Evolutionary conservation across 805 yeast genomes (phyloP).

Genomic region (Teunomyces funiuensis): DNA sequence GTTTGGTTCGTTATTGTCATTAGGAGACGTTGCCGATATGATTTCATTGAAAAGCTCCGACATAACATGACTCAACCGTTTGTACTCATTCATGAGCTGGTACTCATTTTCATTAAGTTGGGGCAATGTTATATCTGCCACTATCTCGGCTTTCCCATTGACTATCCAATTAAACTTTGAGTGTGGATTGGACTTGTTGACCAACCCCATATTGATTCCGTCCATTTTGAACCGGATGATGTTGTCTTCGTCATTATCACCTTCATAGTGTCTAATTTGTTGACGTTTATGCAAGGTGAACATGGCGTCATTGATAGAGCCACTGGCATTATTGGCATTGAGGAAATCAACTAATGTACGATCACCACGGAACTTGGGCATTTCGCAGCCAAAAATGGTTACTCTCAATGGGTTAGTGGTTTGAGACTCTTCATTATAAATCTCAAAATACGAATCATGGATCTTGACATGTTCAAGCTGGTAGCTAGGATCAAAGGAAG

Average conservation of each 20-base stretch:
- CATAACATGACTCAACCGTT: constrained; percentile 25
- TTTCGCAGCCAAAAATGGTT: constrained; percentile 62
- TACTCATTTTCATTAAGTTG: constrained; percentile 28
- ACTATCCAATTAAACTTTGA: constrained; percentile 69
- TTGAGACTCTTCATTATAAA: constrained; percentile 25
- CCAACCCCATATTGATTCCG: constrained; percentile 38
- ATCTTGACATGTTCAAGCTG: constrained; percentile 43
- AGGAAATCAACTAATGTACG: constrained; percentile 65
- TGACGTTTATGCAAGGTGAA: constrained; percentile 78
- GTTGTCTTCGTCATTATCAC: constrained; percentile 24
- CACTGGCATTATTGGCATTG: constrained; percentile 69
- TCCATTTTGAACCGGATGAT: constrained; percentile 41
- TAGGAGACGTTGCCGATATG: constrained; percentile 15
- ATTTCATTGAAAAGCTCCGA: constrained; percentile 29
- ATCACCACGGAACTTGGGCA: constrained; percentile 58
- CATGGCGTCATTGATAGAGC: constrained; percentile 71
- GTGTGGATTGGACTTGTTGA: constrained; percentile 26
- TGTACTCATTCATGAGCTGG: constrained; percentile 17
- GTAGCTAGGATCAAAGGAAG: constrained; percentile 32
- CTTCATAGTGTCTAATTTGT: constrained; percentile 46
- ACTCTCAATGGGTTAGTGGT: constrained; percentile 41
- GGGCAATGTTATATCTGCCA: constrained; percentile 75
- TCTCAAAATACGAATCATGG: constrained; percentile 49
- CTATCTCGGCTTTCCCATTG: constrained; percentile 67
- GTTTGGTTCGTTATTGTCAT: constrained; percentile 1